Evolutionary conservation across 768 basidiomycete species (phyloP).

Genomic region (Suillus subaureus): DNA sequence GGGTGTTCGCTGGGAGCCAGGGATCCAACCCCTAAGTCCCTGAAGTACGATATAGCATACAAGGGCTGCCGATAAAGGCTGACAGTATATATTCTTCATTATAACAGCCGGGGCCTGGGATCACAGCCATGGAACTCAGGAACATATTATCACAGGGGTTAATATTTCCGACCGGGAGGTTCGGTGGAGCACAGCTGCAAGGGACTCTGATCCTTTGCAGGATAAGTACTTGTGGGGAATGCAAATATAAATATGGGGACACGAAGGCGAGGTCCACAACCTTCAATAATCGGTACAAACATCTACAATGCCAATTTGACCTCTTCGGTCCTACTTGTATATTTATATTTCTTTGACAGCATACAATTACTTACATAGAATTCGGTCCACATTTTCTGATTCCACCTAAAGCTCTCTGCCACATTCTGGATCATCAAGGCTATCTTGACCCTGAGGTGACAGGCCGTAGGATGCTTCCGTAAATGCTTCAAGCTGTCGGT

Average conservation of each 20-base stretch:
- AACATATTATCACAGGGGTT: not conserved
- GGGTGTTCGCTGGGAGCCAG: not conserved
- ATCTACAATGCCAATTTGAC: not conserved
- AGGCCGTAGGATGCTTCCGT: not conserved
- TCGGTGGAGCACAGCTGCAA: not conserved
- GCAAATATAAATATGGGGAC: not conserved
- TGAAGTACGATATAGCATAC: not conserved
- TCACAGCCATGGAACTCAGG: not conserved
- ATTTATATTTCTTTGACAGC: not conserved
- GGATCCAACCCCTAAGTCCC: not conserved
- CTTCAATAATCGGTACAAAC: not conserved
- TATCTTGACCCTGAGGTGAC: not conserved
- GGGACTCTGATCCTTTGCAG: not conserved
- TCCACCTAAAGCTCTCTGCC: not conserved
- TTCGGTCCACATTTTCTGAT: not conserved
- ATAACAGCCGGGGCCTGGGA: not conserved
- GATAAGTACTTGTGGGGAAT: not conserved
- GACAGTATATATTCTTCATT: not conserved
- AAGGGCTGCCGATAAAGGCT: not conserved
- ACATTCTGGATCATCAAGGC: not conserved
- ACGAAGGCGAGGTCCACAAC: not conserved
- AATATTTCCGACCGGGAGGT: not conserved
- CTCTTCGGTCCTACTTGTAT: not conserved
- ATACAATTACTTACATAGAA: not conserved
- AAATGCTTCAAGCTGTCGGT: slow-evolving; percentile 17